Evolutionary conservation across 148 eudicot genomes (phyloP).

Genomic region (Polygonum maritimum): DNA sequence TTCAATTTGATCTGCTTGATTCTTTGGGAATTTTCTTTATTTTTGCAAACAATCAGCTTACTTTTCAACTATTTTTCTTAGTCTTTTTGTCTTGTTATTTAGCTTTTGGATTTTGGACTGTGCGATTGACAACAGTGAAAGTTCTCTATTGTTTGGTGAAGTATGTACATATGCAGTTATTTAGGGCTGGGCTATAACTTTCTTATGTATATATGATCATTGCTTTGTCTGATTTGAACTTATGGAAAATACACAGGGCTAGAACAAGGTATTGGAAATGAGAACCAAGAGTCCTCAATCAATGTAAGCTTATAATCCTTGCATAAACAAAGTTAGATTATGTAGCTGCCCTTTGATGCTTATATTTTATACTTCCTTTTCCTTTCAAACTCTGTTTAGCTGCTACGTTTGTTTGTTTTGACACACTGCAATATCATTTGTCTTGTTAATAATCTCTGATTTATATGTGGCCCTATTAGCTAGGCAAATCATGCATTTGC

Average conservation of each 20-base stretch:
- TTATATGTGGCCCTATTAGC: not conserved
- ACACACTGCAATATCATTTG: not conserved
- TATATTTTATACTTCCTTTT: not conserved
- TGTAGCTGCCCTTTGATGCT: not conserved
- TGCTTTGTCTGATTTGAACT: constrained; percentile 5
- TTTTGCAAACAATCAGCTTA: not conserved
- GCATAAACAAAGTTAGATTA: not conserved
- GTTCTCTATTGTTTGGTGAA: not conserved
- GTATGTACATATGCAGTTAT: not conserved
- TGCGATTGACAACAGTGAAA: not conserved
- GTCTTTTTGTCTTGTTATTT: not conserved
- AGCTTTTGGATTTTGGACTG: not conserved
- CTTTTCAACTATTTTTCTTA: not conserved
- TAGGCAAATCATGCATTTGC: not conserved
- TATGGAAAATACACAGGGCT: constrained; percentile 20
- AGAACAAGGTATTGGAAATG: constrained; percentile 19
- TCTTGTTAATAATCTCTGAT: not conserved
- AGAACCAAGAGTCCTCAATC: constrained; percentile 15
- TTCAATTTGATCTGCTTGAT: not conserved
- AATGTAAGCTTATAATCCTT: constrained; percentile 27
- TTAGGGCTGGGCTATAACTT: not conserved
- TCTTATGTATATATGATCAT: not conserved
- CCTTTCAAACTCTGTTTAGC: not conserved
- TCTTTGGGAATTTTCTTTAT: not conserved
- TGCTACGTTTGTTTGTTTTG: not conserved